phyloP scores from a whole-genome alignment of 164 flowering plant genomes.

The Berberis thunbergii region DNA sequence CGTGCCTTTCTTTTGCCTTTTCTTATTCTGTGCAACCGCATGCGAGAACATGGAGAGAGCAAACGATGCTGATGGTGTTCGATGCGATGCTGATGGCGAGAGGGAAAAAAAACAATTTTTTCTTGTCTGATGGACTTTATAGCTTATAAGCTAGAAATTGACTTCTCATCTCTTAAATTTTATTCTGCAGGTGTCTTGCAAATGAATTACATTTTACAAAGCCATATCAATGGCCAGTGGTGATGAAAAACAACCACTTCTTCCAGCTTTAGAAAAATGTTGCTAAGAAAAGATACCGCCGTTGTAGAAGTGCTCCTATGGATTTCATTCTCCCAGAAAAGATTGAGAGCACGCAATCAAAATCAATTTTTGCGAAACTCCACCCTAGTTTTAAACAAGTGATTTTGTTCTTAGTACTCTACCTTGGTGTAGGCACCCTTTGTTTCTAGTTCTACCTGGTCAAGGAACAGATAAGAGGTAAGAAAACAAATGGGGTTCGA shows the following conservation, averaged over 20 bases:
- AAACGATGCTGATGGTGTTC: too few species aligned
- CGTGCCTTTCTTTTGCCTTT: too few species aligned
- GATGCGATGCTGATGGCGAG: too few species aligned
- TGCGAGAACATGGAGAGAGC: too few species aligned
- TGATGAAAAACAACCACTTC: conserved; percentile 24
- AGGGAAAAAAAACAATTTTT: too few species aligned
- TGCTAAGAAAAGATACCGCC: conserved; percentile 27
- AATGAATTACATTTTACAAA: neutral
- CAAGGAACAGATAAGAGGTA: conserved; percentile 52
- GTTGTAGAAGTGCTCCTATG: conserved; percentile 41
- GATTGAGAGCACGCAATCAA: conserved; percentile 11
- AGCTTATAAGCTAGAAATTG: too few species aligned
- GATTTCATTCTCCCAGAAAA: conserved; percentile 15
- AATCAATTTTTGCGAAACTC: conserved; percentile 22
- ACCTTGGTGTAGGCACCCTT: conserved; percentile 52
- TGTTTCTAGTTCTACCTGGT: conserved; percentile 34
- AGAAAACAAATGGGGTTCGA: conserved; percentile 47
- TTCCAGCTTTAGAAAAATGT: conserved; percentile 11
- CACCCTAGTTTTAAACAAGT: conserved; percentile 45
- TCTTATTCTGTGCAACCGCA: too few species aligned
- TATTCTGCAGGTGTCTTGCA: neutral
- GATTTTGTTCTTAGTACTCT: conserved; percentile 25
- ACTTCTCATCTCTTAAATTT: neutral
- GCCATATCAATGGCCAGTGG: neutral
- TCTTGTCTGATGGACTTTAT: too few species aligned